These are phyloP conservation scores for Plasmopara muralis DNA, from an alignment of 352 stramenopile genomes.

Conservation along the genomic window DNA sequence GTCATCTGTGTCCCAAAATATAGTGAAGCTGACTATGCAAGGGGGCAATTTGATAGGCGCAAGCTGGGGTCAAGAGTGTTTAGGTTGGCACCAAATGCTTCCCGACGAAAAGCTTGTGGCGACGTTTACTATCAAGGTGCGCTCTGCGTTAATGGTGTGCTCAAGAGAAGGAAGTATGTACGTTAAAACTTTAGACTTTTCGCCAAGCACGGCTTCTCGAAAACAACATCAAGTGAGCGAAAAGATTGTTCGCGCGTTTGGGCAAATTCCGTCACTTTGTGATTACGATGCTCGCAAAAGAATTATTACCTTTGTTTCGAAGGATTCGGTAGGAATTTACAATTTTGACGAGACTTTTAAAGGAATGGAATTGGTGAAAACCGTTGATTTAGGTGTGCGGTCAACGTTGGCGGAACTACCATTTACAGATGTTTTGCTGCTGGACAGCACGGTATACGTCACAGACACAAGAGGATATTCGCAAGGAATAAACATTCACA, in stretches of 20 bases:
- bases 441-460: constrained; percentile 26
- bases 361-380: constrained; percentile 22
- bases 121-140: constrained; percentile 28
- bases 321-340: constrained; percentile 18
- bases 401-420: constrained; percentile 23
- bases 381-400: constrained; percentile 20
- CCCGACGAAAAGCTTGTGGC: constrained; percentile 12
- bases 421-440: constrained; percentile 22
- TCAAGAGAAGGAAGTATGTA: constrained; percentile 14
- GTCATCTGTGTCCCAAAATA: constrained; percentile 7
- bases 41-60: not conserved
- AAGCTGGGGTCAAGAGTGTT: not conserved
- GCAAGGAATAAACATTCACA: constrained; percentile 36
- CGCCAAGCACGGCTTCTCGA: not conserved
- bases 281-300: constrained; percentile 20
- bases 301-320: constrained; percentile 18
- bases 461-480: constrained; percentile 20
- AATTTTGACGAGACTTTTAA: constrained; percentile 30
- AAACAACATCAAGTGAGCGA: constrained; percentile 3
- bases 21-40: constrained; percentile 17
- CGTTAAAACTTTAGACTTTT: constrained; percentile 17
- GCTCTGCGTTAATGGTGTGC: constrained; percentile 20
- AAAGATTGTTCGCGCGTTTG: constrained; percentile 11
- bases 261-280: constrained; percentile 18
- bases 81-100: constrained; percentile 8